Percentiles rank a stretch among this genome's conserved stretches.
phyloP scores from a whole-genome alignment of 164 flowering plant genomes.

The Magnolia changhungtana region DNA sequence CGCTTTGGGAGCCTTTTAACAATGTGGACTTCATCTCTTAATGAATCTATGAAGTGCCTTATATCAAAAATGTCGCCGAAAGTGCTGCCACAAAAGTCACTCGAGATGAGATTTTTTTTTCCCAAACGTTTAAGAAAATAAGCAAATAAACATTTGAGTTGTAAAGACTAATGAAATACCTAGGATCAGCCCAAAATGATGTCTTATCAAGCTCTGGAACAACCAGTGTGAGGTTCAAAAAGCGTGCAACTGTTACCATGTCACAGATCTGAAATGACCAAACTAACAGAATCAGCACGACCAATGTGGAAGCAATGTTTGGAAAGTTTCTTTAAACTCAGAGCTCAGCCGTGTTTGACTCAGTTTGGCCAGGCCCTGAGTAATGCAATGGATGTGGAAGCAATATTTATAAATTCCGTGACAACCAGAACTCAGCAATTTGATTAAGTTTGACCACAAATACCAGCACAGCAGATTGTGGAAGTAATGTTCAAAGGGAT shows the following conservation, averaged over 20 bases:
- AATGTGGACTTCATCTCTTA: conserved; percentile 86
- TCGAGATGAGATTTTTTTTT: conserved; percentile 3
- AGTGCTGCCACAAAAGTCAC: conserved; percentile 47
- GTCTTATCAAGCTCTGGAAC: conserved; percentile 95
- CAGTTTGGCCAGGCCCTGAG: not conserved
- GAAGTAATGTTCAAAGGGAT: not conserved
- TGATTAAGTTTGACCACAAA: not conserved
- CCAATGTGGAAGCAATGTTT: not conserved
- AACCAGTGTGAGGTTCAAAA: conserved; percentile 83
- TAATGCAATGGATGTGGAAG: not conserved
- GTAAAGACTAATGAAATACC: conserved; percentile 38
- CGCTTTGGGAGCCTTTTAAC: conserved; percentile 78
- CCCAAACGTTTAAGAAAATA: not conserved
- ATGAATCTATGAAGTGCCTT: conserved; percentile 77
- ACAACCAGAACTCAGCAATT: too few species aligned
- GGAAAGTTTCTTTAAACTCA: not conserved
- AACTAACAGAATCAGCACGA: not conserved
- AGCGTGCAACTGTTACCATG: conserved; percentile 92
- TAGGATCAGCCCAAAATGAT: conserved; percentile 98
- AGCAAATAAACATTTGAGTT: not conserved
- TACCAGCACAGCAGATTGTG: not conserved
- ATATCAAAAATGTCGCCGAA: conserved; percentile 90
- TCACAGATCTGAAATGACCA: conserved; percentile 79
- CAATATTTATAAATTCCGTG: not conserved
- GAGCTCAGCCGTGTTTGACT: not conserved